Percentiles rank a stretch among this genome's conserved stretches.
phyloP scores from a whole-genome alignment of 23 red algal genomes.

The Gracilariopsis chorda region DNA sequence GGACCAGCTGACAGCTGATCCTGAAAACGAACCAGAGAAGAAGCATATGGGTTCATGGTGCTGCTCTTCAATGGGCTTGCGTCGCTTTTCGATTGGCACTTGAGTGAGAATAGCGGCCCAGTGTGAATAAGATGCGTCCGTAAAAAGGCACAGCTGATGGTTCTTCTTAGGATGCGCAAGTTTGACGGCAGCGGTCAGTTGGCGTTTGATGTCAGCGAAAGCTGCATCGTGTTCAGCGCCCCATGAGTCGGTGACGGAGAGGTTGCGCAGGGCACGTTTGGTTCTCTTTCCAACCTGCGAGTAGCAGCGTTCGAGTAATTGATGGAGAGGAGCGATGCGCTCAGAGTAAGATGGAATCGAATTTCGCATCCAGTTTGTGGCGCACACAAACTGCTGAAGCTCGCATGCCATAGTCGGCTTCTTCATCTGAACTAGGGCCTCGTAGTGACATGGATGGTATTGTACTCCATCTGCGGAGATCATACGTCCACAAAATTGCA shows the following conservation, averaged over 20 bases:
- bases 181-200: background rate
- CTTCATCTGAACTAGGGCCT: background rate
- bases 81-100: background rate
- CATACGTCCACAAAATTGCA: background rate
- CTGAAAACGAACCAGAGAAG: background rate
- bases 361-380: constrained; percentile 35
- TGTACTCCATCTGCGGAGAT: background rate
- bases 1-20: background rate
- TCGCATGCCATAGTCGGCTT: background rate
- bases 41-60: background rate
- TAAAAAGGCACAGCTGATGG: background rate
- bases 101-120: background rate
- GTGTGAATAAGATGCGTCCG: constrained; percentile 1
- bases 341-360: background rate
- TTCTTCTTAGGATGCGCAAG: background rate
- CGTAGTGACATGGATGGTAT: background rate
- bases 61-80: background rate
- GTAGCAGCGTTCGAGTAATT: background rate
- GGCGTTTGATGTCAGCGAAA: background rate
- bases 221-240: background rate
- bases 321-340: background rate
- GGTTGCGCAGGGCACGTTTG: background rate
- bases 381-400: constrained; percentile 22
- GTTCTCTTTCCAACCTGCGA: background rate
- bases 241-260: background rate